Conservation (phyloP, 768 basidiomycete genomes). For the Phylloporus rhodoxanthus region DNA sequence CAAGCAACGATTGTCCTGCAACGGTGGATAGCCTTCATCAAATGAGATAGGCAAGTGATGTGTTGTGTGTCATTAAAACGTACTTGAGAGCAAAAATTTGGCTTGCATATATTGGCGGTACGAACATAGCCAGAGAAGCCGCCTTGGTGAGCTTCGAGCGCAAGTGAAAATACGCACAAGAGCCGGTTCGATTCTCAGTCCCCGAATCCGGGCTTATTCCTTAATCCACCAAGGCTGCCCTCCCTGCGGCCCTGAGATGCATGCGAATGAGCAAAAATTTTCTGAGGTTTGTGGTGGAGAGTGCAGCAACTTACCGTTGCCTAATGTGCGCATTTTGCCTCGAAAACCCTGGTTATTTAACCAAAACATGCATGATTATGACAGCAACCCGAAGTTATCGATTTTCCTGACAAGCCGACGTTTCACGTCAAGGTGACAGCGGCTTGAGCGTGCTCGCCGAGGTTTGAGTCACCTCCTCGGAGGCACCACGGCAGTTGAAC, state of each 20-base stretch:
- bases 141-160: not conserved
- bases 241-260: not conserved
- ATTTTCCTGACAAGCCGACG: too few species aligned
- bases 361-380: too few species aligned
- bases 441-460: too few species aligned
- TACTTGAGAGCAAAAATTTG: not conserved
- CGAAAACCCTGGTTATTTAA: too few species aligned
- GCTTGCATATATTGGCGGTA: not conserved
- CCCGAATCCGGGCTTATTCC: not conserved
- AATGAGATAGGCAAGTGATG: not conserved
- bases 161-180: not conserved
- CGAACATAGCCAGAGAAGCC: constrained; percentile 5
- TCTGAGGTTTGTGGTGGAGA: not conserved
- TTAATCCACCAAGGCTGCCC: not conserved
- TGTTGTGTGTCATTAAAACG: not conserved
- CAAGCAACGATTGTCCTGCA: constrained; percentile 18
- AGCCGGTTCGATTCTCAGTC: not conserved
- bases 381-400: too few species aligned
- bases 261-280: not conserved
- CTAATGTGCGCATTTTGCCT: not conserved
- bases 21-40: constrained; percentile 7
- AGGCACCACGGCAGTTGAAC: too few species aligned
- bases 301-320: not conserved
- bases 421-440: too few species aligned
- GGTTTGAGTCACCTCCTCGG: too few species aligned